Evolutionary conservation across 345 rosid genomes (phyloP), one percentile per base, ranked within the genome.

Genomic region (Aquilaria malaccensis): DNA sequence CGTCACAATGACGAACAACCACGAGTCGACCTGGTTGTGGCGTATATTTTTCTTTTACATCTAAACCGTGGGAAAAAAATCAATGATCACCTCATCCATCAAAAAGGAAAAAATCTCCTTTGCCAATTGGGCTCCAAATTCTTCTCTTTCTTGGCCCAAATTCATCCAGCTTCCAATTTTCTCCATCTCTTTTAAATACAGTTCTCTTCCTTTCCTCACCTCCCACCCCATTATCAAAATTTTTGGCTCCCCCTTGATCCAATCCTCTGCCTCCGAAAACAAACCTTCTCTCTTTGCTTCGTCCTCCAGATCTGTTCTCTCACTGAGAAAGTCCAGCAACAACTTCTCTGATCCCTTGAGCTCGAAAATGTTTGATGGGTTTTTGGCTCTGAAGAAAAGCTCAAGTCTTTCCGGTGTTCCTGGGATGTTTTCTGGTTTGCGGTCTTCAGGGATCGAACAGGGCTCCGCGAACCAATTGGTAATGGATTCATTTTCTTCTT

Each of bases 211-310:
- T 9, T 73, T 80, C 54, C 49, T 60, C 59, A 75, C 76, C 58
- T 87, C 84, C 96, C 94, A 87, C 15, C 88, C 85, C 59, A 71
- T 10, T 62, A 79, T 56, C 71, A 69, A 6, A 41, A 82, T 85
- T 47, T 72, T 57, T 7, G 79, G 66, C 43, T 61, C 48, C 37
- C 83, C 88, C 50, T 65, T 69, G 7, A 87, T 33, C 98, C 98
- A 87, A 13, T 81, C 87, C 62, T 70, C 70, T 9, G 74, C 89
- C 62, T 15, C 67, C 69, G 65, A 69, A 62, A 87, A 45, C 31
- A 62, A 22, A 10, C 63, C 59, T 9, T 3, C 5, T 11, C 33
- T 61, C 14, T 33, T 37, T 3, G 50, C 58, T 1, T 32, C 48
- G 15, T 56, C 55, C 30, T 67, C 74, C 22, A 22, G 0, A 3